Conservation (phyloP, 495 filamentous ascomycete species). For the Xylaria acuta region DNA sequence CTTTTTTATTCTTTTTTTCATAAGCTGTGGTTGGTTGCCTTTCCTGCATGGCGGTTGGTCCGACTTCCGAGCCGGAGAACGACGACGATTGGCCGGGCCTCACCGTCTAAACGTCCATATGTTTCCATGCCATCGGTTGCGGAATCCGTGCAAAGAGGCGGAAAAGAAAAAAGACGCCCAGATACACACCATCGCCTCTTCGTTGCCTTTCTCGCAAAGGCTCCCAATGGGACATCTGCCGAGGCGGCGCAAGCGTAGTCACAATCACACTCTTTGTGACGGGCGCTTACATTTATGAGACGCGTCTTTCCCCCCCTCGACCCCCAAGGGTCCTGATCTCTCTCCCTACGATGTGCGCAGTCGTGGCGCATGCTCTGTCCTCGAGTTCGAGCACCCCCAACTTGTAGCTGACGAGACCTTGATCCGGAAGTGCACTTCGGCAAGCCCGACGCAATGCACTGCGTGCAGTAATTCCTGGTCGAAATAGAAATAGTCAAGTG, state of each 20-base stretch:
- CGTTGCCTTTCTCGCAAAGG: not conserved
- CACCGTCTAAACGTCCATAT: slow-evolving; percentile 28
- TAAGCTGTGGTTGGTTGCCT: slow-evolving; percentile 2
- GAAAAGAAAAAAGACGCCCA: slow-evolving; percentile 12
- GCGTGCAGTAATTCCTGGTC: not conserved
- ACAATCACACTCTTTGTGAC: slow-evolving; percentile 25
- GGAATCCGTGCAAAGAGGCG: slow-evolving; percentile 21
- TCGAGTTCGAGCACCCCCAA: slow-evolving; percentile 3
- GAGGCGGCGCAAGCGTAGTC: slow-evolving; percentile 22
- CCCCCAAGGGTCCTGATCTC: not conserved
- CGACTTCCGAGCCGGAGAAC: slow-evolving; percentile 16
- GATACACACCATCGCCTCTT: slow-evolving; percentile 15
- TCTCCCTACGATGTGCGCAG: not conserved
- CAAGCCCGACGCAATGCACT: slow-evolving; percentile 15
- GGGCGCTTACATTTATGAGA: slow-evolving; percentile 10
- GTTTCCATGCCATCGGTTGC: slow-evolving; percentile 3
- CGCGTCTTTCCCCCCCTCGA: not conserved
- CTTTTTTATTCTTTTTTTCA: not conserved
- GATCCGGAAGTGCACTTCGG: slow-evolving; percentile 3
- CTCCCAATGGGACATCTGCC: slow-evolving; percentile 27
- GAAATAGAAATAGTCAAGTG: slow-evolving; percentile 10
- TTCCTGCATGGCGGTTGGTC: slow-evolving; percentile 23
- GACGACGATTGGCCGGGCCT: slow-evolving; percentile 24
- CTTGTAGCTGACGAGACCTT: not conserved
- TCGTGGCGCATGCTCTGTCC: not conserved